These are phyloP conservation scores for Apiotrichum laibachii DNA, from an alignment of 1,284 basidiomycete species.

Conservation along the genomic window DNA sequence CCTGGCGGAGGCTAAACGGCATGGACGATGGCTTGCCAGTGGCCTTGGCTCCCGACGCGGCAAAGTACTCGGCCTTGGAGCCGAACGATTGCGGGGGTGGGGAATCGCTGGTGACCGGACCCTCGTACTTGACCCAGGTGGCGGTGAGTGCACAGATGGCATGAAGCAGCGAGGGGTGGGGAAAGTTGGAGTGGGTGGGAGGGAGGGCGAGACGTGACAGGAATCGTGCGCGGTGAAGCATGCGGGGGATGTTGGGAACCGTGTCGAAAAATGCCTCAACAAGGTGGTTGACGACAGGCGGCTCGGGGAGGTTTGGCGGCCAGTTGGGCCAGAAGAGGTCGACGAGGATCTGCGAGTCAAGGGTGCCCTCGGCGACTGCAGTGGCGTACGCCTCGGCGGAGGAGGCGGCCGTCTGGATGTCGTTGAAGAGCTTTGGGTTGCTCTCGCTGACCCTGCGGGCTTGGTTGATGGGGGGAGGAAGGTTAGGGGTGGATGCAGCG, in stretches of 20 bases:
- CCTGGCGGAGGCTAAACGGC: conserved; percentile 38
- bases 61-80: conserved; percentile 1
- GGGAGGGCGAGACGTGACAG: conserved; percentile 52
- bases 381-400: neutral
- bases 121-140: conserved; percentile 25
- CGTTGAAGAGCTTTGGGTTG: neutral
- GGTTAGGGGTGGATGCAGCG: neutral
- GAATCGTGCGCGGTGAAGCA: conserved; percentile 50
- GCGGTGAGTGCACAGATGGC: conserved; percentile 51
- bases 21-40: conserved; percentile 7
- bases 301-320: conserved; percentile 48
- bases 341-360: conserved; percentile 41
- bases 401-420: no score
- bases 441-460: neutral
- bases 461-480: neutral
- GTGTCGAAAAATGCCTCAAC: conserved; percentile 48
- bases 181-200: conserved; percentile 52
- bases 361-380: conserved; percentile 24
- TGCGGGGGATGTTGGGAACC: conserved; percentile 44
- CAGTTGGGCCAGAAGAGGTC: conserved; percentile 52
- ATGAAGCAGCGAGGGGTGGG: conserved; percentile 52
- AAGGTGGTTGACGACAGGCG: conserved; percentile 47
- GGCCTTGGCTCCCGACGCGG: no score
- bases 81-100: neutral
- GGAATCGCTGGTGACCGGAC: neutral